phyloP scores from a whole-genome alignment of 768 basidiomycete genomes.

The Termitomyces sp. region DNA sequence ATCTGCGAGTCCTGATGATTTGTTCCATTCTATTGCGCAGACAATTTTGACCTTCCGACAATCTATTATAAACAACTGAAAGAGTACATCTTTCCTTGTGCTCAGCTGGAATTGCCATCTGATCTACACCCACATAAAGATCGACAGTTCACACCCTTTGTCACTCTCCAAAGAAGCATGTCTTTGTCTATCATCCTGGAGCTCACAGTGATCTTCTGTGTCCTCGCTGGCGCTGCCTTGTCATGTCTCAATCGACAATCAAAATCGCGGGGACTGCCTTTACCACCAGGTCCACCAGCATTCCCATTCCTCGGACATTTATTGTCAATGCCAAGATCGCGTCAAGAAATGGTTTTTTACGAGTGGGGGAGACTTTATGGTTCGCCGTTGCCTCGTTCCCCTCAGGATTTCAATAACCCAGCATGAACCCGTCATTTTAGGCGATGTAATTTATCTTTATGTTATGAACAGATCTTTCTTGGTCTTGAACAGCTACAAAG shows the following conservation, averaged over 20 bases:
- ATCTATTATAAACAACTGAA: neutral
- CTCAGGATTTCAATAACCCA: too few relatives aligned
- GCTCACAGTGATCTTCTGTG: neutral
- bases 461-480: neutral
- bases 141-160: neutral
- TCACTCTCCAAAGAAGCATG: neutral
- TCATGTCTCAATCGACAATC: neutral
- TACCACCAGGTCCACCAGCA: neutral
- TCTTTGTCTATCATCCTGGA: neutral
- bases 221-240: neutral
- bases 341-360: neutral
- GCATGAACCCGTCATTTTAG: neutral
- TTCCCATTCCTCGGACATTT: neutral
- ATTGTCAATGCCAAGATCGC: neutral
- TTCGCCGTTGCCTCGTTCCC: neutral
- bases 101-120: neutral
- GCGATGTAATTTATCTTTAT: slow-evolving; percentile 11
- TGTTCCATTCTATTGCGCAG: neutral
- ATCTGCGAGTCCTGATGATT: neutral
- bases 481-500: slow-evolving; percentile 11
- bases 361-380: neutral
- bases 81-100: neutral
- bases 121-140: neutral
- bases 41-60: neutral
- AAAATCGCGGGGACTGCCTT: neutral